Evolutionary conservation across 306 rosid genomes (phyloP).

Genomic region (Benincasa hispida): DNA sequence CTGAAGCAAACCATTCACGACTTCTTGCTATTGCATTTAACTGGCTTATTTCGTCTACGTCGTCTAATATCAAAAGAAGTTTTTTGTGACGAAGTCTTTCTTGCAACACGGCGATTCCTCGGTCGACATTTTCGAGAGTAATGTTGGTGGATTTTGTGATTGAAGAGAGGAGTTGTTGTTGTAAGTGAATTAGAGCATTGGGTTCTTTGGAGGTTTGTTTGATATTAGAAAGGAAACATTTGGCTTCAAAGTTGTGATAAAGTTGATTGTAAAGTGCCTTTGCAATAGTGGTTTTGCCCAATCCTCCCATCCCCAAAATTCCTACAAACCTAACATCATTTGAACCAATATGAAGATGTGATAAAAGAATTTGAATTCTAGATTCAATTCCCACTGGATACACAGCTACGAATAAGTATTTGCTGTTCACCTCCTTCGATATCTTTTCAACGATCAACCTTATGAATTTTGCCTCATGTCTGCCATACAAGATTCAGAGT

Average conservation of each 20-base stretch:
- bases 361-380: not conserved
- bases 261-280: constrained; percentile 14
- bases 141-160: not conserved
- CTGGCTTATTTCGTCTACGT: not conserved
- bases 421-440: not conserved
- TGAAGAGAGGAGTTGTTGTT: constrained; percentile 12
- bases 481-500: not conserved
- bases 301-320: constrained; percentile 20
- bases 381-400: constrained; percentile 5
- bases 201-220: not conserved
- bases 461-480: constrained; percentile 6
- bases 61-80: constrained; percentile 10
- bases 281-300: constrained; percentile 17
- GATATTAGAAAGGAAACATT: constrained; percentile 4
- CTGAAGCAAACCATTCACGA: constrained; percentile 1
- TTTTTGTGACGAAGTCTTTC: not conserved
- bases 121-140: not conserved
- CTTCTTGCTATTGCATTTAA: not conserved
- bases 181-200: not conserved
- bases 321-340: not conserved
- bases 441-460: not conserved
- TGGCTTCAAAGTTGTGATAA: not conserved
- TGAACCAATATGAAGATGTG: not conserved
- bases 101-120: not conserved
- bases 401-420: not conserved